phyloP scores from a whole-genome alignment of 2,329 filamentous ascomycete species.

The Aspergillus calidoustus region DNA sequence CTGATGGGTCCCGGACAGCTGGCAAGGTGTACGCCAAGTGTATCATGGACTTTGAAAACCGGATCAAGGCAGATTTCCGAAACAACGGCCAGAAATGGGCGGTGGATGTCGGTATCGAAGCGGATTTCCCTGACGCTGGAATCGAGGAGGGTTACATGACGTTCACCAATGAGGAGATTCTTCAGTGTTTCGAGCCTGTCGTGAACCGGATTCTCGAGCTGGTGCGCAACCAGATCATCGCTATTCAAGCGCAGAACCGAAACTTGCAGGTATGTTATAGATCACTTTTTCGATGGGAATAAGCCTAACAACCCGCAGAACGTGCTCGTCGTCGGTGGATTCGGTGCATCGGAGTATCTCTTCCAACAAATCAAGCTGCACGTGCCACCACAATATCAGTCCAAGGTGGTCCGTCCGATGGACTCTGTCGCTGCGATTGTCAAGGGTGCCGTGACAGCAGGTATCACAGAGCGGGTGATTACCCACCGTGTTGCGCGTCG shows the following conservation, averaged over 20 bases:
- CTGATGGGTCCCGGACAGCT: slow-evolving; percentile 95
- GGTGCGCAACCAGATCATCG: slow-evolving; percentile 97
- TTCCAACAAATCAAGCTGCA: slow-evolving; percentile 99
- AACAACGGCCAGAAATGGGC: slow-evolving; percentile 99
- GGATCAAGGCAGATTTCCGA: slow-evolving; percentile 99
- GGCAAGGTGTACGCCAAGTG: slow-evolving; percentile 98
- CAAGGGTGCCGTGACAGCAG: slow-evolving; percentile 95
- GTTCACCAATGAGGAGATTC: slow-evolving; percentile 97
- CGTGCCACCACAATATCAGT: slow-evolving; percentile 96
- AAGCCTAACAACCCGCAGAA: slow-evolving; percentile 59
- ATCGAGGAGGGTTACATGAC: slow-evolving; percentile 99
- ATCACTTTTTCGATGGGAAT: background rate
- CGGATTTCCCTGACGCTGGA: slow-evolving; percentile 94
- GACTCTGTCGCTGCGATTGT: slow-evolving; percentile 98
- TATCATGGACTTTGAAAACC: slow-evolving; percentile 99
- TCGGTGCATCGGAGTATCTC: slow-evolving; percentile 96
- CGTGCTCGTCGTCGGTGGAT: slow-evolving; percentile 95
- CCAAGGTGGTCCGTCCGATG: slow-evolving; percentile 98
- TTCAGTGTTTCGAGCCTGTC: slow-evolving; percentile 98
- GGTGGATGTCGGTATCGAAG: slow-evolving; percentile 97
- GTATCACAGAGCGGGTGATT: slow-evolving; percentile 95
- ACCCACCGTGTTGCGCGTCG: slow-evolving; percentile 96
- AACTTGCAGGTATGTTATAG: slow-evolving; percentile 69
- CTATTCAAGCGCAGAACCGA: slow-evolving; percentile 96
- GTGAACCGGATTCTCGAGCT: slow-evolving; percentile 96